These are phyloP conservation scores for Salix brachista DNA, from an alignment of 345 rosid genomes.

Conservation along the genomic window DNA sequence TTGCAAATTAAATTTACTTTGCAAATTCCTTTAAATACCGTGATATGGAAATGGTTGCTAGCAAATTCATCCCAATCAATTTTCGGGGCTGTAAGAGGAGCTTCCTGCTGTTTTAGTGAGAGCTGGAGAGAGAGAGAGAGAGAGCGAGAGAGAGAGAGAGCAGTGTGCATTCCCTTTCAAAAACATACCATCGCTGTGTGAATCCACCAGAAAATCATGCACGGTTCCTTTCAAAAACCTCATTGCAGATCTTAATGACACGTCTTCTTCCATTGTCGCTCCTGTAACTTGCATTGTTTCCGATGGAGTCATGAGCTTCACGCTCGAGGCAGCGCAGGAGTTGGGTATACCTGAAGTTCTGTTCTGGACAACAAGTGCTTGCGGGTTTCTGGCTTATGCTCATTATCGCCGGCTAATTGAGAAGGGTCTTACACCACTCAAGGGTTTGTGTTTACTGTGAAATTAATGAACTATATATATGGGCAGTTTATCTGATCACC, in stretches of 20 bases:
- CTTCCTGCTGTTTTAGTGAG: not conserved
- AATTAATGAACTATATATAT: no score
- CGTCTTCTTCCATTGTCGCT: conserved; percentile 3
- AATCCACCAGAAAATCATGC: not conserved
- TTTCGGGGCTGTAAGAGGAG: no score
- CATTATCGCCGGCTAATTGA: not conserved
- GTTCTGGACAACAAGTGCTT: conserved; percentile 21
- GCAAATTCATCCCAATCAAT: not conserved
- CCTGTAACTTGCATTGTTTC: conserved; percentile 13
- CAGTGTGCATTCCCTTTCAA: conserved; percentile 48
- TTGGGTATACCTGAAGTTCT: conserved; percentile 11
- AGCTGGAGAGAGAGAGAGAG: not conserved
- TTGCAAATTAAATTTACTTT: no score
- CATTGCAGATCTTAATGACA: not conserved
- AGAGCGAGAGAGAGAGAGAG: no score
- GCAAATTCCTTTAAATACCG: no score
- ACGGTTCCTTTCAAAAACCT: conserved; percentile 5
- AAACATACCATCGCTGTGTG: conserved; percentile 12
- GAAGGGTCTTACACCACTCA: conserved; percentile 7
- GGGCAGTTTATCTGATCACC: no score
- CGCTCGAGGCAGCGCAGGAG: conserved; percentile 11
- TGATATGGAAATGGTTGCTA: no score
- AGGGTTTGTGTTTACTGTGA: not conserved
- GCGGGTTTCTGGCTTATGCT: conserved; percentile 10
- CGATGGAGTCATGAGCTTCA: conserved; percentile 14